Conservation (phyloP, 2,329 filamentous ascomycete species). For the Alternaria infectoria region DNA sequence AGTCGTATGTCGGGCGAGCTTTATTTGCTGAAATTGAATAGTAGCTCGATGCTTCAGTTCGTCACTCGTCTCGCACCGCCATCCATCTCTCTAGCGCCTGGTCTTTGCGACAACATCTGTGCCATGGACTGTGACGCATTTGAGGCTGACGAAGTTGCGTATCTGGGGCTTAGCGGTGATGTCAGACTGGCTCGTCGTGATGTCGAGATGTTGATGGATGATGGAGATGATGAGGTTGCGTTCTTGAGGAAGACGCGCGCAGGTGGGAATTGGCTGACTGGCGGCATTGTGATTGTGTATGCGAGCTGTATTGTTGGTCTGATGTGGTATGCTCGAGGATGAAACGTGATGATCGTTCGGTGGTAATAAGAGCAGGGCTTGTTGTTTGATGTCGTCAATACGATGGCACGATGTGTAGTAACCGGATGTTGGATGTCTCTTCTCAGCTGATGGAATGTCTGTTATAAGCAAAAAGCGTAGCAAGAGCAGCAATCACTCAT, state of each 20-base stretch:
- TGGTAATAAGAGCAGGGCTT: background rate
- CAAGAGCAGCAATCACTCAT: background rate
- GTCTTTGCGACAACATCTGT: constrained; percentile 30
- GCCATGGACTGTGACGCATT: constrained; percentile 36
- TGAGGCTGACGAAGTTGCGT: constrained; percentile 21
- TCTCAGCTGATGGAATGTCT: background rate
- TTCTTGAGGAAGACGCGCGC: constrained; percentile 41
- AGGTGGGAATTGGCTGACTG: constrained; percentile 42
- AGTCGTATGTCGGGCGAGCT: background rate
- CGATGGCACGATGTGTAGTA: background rate
- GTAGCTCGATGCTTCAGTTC: background rate
- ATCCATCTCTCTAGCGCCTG: constrained; percentile 15
- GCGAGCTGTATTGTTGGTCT: background rate
- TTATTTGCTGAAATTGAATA: background rate
- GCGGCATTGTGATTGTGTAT: constrained; percentile 29
- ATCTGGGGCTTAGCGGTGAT: constrained; percentile 18
- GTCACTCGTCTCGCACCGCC: constrained; percentile 1
- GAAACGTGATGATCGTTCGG: background rate
- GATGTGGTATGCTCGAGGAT: background rate
- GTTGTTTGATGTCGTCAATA: background rate
- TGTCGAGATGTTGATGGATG: constrained; percentile 5
- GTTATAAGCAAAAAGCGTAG: background rate
- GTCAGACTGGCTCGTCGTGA: constrained; percentile 12
- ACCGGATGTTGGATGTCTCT: background rate
- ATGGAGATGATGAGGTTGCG: constrained; percentile 6